phyloP scores from a whole-genome alignment of 805 yeast genomes.

The Metahyphopichia silvanorum region DNA sequence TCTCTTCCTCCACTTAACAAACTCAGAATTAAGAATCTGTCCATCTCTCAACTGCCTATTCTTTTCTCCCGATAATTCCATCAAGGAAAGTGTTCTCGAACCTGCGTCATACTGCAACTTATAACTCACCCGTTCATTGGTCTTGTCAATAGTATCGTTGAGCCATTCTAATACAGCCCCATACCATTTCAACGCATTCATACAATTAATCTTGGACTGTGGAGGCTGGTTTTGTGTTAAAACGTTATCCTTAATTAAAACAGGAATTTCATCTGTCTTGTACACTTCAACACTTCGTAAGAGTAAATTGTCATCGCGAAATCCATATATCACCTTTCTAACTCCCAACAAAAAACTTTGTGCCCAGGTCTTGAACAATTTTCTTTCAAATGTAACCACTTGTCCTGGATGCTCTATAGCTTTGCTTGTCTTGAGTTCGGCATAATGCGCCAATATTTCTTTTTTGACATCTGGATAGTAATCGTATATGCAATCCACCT shows the following conservation, averaged over 20 bases:
- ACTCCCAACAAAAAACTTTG: slow-evolving; percentile 89
- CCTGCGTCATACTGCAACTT: slow-evolving; percentile 55
- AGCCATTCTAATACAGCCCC: slow-evolving; percentile 85
- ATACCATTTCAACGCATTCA: slow-evolving; percentile 80
- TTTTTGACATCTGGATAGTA: slow-evolving; percentile 48
- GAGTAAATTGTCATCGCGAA: slow-evolving; percentile 69
- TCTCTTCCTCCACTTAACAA: slow-evolving; percentile 32
- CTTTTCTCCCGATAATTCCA: slow-evolving; percentile 39
- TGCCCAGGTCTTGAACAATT: slow-evolving; percentile 83
- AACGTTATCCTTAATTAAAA: slow-evolving; percentile 54
- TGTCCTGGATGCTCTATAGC: slow-evolving; percentile 54
- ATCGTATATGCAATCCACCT: slow-evolving; percentile 89
- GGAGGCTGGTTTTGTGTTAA: slow-evolving; percentile 23
- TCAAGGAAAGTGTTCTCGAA: slow-evolving; percentile 50
- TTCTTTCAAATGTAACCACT: slow-evolving; percentile 66
- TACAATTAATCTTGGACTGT: slow-evolving; percentile 58
- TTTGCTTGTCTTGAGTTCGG: slow-evolving; percentile 76
- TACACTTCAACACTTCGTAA: slow-evolving; percentile 70
- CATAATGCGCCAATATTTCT: slow-evolving; percentile 69
- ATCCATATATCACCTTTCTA: slow-evolving; percentile 79
- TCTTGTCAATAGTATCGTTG: slow-evolving; percentile 45
- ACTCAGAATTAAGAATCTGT: slow-evolving; percentile 46
- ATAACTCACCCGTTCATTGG: slow-evolving; percentile 49
- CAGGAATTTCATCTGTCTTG: slow-evolving; percentile 75
- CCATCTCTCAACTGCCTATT: slow-evolving; percentile 39